A percentile compares a stretch with the other conserved stretches of the same genome.
Conservation (phyloP, 441 rosid species). For the Viola pubescens region DNA sequence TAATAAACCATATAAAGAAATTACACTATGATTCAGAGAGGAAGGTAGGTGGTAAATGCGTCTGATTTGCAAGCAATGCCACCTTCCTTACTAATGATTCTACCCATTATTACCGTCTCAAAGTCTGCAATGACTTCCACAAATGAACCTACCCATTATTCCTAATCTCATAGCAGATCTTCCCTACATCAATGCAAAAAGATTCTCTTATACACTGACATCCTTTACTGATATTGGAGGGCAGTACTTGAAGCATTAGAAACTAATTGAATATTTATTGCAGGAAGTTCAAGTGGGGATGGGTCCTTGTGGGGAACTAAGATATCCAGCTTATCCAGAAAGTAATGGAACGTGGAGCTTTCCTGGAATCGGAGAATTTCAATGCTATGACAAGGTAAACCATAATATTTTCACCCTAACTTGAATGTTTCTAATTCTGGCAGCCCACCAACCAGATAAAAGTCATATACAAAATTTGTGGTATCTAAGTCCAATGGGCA, state of each 20-base stretch:
- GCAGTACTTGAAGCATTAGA: not conserved
- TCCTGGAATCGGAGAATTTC: conserved; percentile 97
- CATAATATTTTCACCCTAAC: not conserved
- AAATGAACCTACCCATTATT: not conserved
- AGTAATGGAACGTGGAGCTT: conserved; percentile 90
- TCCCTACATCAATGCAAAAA: not conserved
- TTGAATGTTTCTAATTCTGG: not conserved
- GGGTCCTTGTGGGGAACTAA: conserved; percentile 96
- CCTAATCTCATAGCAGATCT: not conserved
- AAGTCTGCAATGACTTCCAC: not conserved
- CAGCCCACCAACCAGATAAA: conserved; percentile 2
- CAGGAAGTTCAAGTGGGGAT: conserved; percentile 97
- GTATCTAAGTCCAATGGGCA: too few relatives aligned
- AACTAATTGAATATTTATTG: conserved; percentile 19
- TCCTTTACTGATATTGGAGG: too few relatives aligned
- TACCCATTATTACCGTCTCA: not conserved
- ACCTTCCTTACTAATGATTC: not conserved
- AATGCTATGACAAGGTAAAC: conserved; percentile 86
- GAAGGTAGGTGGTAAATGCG: too few relatives aligned
- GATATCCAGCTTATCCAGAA: conserved; percentile 93
- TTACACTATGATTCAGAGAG: too few relatives aligned
- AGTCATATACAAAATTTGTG: too few relatives aligned
- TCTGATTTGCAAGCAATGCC: too few relatives aligned
- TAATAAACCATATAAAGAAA: too few relatives aligned
- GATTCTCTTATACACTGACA: too few relatives aligned